These are phyloP conservation scores for Phytophthora foliorum DNA, from an alignment of 352 stramenopile species.

Conservation along the genomic window DNA sequence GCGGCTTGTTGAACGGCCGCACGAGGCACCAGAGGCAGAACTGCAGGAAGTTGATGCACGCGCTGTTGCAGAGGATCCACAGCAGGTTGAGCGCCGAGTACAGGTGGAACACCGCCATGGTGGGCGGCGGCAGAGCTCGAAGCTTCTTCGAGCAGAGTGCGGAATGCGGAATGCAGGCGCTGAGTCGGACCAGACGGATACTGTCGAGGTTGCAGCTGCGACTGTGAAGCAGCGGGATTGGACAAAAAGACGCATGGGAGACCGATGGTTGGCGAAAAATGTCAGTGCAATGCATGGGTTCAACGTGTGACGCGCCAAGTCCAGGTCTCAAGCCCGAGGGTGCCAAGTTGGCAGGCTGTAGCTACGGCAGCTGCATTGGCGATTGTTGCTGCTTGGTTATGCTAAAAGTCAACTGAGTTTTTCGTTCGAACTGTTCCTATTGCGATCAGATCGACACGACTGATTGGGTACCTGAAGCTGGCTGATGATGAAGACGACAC, in stretches of 20 bases:
- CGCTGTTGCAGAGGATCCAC: conserved; percentile 89
- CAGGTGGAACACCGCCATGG: conserved; percentile 67
- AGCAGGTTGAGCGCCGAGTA: conserved; percentile 83
- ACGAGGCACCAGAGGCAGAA: conserved; percentile 88
- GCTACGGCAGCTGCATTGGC: no score
- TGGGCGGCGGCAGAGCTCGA: conserved; percentile 16
- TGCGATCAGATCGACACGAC: no score
- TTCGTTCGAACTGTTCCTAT: no score
- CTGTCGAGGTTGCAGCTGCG: conserved; percentile 20
- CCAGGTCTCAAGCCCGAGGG: no score
- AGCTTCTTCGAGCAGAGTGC: background rate
- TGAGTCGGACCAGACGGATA: conserved; percentile 31
- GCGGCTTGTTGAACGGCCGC: conserved; percentile 80
- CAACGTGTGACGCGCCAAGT: conserved; percentile 12
- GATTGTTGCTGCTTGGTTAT: no score
- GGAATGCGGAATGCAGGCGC: conserved; percentile 13
- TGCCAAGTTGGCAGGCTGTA: no score
- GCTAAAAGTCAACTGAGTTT: no score
- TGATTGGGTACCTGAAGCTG: background rate
- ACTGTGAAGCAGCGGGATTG: conserved; percentile 13
- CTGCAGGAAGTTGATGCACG: conserved; percentile 83
- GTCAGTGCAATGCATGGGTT: background rate
- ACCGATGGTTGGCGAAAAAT: background rate
- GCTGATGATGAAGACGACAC: conserved; percentile 13
- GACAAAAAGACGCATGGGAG: conserved; percentile 15